phyloP scores from a whole-genome alignment of 2,329 filamentous ascomycete genomes.

The Trichoderma gracile region DNA sequence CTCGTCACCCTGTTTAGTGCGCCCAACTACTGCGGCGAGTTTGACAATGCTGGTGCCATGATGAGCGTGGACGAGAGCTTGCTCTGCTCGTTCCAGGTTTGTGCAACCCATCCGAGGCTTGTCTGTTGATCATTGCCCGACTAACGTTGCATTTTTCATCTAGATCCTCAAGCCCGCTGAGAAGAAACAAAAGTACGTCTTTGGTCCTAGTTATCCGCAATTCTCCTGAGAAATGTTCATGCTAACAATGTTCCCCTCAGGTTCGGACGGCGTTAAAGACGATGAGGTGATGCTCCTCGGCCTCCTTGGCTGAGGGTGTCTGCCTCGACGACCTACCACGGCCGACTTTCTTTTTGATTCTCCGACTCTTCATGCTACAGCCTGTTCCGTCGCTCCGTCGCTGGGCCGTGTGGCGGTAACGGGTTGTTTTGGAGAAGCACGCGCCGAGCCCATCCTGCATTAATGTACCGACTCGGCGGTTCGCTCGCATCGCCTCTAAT shows the following conservation, averaged over 20 bases:
- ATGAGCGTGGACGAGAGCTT: constrained; percentile 99
- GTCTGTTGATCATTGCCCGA: background rate
- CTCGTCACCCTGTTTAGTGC: constrained; percentile 97
- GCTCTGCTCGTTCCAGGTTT: constrained; percentile 96
- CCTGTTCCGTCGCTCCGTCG: constrained; percentile 26
- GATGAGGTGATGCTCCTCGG: constrained; percentile 25
- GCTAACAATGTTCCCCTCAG: background rate
- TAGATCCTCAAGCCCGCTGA: constrained; percentile 99
- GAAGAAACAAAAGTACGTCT: constrained; percentile 91
- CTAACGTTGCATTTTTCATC: background rate
- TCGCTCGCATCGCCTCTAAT: constrained; percentile 39
- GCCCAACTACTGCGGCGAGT: constrained; percentile 98
- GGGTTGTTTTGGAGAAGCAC: constrained; percentile 22
- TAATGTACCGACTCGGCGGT: constrained; percentile 28
- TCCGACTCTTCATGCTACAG: constrained; percentile 28
- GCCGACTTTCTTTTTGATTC: constrained; percentile 25
- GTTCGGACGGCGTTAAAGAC: constrained; percentile 88
- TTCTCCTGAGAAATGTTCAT: background rate
- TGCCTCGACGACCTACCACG: constrained; percentile 27
- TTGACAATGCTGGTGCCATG: constrained; percentile 99
- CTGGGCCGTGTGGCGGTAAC: constrained; percentile 25
- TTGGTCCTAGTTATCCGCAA: too few species aligned
- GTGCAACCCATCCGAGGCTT: constrained; percentile 30
- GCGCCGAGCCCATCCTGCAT: constrained; percentile 25
- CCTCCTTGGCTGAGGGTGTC: constrained; percentile 26